Evolutionary conservation across 2,329 filamentous ascomycete species (phyloP).

Genomic region (Fusarium ramigenum): DNA sequence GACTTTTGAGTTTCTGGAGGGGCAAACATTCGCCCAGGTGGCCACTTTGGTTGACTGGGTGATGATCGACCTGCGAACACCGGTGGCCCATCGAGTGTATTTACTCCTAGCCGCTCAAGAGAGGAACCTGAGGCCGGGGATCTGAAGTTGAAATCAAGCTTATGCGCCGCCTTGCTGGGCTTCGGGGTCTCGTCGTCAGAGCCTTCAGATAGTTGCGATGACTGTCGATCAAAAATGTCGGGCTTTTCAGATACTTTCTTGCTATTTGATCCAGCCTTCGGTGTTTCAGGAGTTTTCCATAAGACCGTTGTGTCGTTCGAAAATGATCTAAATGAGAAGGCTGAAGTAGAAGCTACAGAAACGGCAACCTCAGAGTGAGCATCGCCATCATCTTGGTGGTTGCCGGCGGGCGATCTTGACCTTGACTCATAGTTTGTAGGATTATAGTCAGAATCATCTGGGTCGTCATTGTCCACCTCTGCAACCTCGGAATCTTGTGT

Average conservation of each 20-base stretch:
- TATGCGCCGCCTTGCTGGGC: rapidly evolving
- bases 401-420: neutral
- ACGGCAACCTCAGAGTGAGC: neutral
- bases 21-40: neutral
- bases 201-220: rapidly evolving
- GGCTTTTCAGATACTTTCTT: too few species aligned
- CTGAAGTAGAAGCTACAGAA: neutral
- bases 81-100: rapidly evolving
- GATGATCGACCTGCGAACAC: neutral
- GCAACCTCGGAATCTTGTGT: neutral
- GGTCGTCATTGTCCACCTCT: neutral
- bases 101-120: rapidly evolving
- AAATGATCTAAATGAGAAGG: neutral
- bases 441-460: neutral
- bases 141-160: rapidly evolving
- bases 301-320: rapidly evolving
- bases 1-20: neutral
- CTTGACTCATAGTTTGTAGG: neutral
- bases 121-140: rapidly evolving
- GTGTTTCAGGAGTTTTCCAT: neutral
- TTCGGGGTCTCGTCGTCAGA: neutral
- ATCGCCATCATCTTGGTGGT: neutral
- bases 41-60: neutral
- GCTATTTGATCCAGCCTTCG: too few species aligned
- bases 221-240: rapidly evolving